Conservation (phyloP, 2,329 filamentous ascomycete genomes). For the Phialophora tarda region DNA sequence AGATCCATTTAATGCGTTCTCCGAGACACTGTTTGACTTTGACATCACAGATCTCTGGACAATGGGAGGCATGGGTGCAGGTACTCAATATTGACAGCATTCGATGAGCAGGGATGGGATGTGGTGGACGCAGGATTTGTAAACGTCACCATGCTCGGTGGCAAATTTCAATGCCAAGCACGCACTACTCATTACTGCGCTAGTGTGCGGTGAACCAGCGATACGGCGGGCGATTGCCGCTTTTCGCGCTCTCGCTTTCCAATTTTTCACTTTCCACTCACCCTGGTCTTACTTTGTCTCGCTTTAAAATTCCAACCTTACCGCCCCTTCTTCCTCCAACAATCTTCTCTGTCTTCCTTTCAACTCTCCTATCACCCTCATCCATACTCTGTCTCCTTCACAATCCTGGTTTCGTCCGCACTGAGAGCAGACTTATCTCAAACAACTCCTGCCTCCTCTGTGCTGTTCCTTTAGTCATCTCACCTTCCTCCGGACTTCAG, state of each 20-base stretch:
- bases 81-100: constrained; percentile 10
- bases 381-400: constrained; percentile 38
- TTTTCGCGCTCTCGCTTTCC: constrained; percentile 6
- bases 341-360: constrained; percentile 25
- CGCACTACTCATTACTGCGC: not conserved
- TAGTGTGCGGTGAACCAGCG: not conserved
- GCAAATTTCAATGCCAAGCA: not conserved
- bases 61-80: constrained; percentile 18
- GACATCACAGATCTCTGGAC: constrained; percentile 35
- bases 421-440: constrained; percentile 36
- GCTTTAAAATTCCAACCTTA: constrained; percentile 26
- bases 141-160: not conserved
- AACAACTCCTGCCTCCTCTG: constrained; percentile 28
- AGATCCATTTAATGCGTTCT: constrained; percentile 30
- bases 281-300: not conserved
- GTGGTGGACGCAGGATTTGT: not conserved
- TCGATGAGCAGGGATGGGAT: not conserved
- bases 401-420: constrained; percentile 42
- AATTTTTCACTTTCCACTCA: constrained; percentile 12
- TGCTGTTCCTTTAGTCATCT: constrained; percentile 26
- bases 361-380: constrained; percentile 26
- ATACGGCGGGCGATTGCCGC: constrained; percentile 9
- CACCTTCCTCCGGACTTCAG: constrained; percentile 29
- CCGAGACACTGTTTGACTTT: constrained; percentile 35
- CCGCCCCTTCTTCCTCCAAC: constrained; percentile 26